A percentile compares a stretch with the other conserved stretches of the same genome.
Conservation (phyloP, 2,329 filamentous ascomycete species). For the Fusarium sp. region DNA sequence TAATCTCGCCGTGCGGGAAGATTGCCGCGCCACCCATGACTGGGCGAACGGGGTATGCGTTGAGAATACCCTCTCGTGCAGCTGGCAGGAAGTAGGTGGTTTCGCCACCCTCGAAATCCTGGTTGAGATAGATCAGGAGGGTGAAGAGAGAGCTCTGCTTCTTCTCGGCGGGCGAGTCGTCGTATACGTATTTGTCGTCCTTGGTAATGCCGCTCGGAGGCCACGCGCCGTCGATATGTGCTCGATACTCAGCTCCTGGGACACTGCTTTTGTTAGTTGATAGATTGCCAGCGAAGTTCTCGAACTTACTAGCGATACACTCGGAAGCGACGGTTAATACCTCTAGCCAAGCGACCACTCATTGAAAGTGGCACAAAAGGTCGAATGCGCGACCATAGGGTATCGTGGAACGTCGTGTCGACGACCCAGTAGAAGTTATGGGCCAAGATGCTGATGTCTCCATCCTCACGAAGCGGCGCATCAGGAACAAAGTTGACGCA, state of each 20-base stretch:
- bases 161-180: slow-evolving; percentile 68
- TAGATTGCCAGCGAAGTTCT: rapidly evolving
- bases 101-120: slow-evolving; percentile 78
- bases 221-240: slow-evolving; percentile 80
- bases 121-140: slow-evolving; percentile 77
- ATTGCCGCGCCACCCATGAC: slow-evolving; percentile 77
- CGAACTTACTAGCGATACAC: slow-evolving; percentile 72
- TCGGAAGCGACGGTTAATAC: slow-evolving; percentile 76
- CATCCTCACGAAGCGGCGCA: slow-evolving; percentile 74
- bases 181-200: slow-evolving; percentile 73
- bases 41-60: slow-evolving; percentile 76
- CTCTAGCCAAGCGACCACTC: slow-evolving; percentile 68
- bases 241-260: slow-evolving; percentile 77
- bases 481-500: slow-evolving; percentile 75
- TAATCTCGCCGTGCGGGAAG: slow-evolving; percentile 77
- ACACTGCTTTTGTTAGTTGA: slow-evolving; percentile 53
- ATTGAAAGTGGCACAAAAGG: slow-evolving; percentile 68
- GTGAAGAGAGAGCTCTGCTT: slow-evolving; percentile 77
- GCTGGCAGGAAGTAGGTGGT: slow-evolving; percentile 78
- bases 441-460: slow-evolving; percentile 73
- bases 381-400: slow-evolving; percentile 71
- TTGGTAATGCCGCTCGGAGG: slow-evolving; percentile 74
- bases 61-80: slow-evolving; percentile 72
- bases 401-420: slow-evolving; percentile 72
- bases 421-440: slow-evolving; percentile 82